Conservation (phyloP, 169 alveolate species). For the Plasmodium vivax region DNA sequence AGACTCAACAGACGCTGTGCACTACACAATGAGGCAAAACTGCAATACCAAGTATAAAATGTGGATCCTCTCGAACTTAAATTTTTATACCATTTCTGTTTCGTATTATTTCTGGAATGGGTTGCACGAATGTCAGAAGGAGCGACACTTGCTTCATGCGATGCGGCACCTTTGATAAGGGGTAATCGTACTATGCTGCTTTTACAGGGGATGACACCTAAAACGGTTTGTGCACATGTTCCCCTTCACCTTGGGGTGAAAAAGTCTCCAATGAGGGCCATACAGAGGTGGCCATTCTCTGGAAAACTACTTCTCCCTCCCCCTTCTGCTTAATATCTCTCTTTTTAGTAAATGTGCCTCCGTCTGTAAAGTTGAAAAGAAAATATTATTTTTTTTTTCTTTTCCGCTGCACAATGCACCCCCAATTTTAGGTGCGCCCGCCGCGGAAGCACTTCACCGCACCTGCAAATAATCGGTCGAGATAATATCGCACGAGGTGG, state of each 20-base stretch:
- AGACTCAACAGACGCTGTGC: background rate
- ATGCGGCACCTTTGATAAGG: background rate
- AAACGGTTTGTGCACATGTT: background rate
- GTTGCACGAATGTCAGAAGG: conserved; percentile 15
- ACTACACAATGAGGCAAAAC: conserved; percentile 27
- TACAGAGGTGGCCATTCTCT: background rate
- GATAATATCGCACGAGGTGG: conserved; percentile 57
- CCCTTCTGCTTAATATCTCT: conserved; percentile 18
- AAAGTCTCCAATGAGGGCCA: background rate
- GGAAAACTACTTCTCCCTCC: background rate
- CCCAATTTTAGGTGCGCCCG: background rate
- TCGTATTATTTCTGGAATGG: conserved; percentile 56
- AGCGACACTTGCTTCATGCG: conserved; percentile 1
- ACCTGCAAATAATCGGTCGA: conserved; percentile 67
- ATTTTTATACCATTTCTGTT: conserved; percentile 13
- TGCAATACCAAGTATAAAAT: conserved; percentile 54
- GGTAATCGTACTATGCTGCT: background rate
- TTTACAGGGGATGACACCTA: background rate
- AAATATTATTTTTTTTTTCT: conserved; percentile 15
- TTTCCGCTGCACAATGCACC: background rate
- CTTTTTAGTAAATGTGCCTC: conserved; percentile 53
- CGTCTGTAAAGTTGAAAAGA: background rate
- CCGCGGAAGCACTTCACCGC: background rate
- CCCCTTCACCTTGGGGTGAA: background rate
- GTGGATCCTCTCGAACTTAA: conserved; percentile 25